Evolutionary conservation across 1,284 basidiomycete species (phyloP), one percentile per base, ranked within the genome.

Genomic region (Cystobasidium pallidum): DNA sequence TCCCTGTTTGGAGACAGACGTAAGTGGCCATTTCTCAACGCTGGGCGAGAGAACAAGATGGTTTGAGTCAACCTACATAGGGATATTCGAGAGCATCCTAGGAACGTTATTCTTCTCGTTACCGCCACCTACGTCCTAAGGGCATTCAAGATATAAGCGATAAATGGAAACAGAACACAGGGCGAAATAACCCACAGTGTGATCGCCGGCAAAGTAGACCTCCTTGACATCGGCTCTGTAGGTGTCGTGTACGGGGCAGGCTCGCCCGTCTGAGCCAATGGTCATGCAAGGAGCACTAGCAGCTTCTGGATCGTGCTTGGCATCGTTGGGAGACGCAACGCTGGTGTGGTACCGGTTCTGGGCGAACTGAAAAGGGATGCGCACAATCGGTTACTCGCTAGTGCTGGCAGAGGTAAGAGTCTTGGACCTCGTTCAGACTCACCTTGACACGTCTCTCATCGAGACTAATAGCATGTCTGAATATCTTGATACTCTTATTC

Each of bases 401-500:
- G n/a, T n/a, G n/a, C n/a, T n/a, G n/a, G n/a, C n/a, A n/a, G n/a
- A n/a, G n/a, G n/a, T n/a, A n/a, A n/a, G n/a, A n/a, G n/a, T n/a
- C n/a, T n/a, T n/a, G n/a, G n/a, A n/a, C n/a, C n/a, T n/a, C n/a
- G n/a, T n/a, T n/a, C 3, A 36, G 24, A 30, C 66, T 34, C 43
- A 68, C 66, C 55, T 68, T 68, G 28, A 47, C 39, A 11, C 66
- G 66, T 8, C 52, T 30, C 55, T 68, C 66, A 26, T 68, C 66
- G 1, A 68, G 55, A 59, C 49, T 49, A 13, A 68, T 58, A 36
- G 66, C 66, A 36, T 68, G 66, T 41, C 66, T 32, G 55, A 68
- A 68, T 54, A 68, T 68, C 54, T 55, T 52, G 54, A 68, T 68
- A 19, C 49, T 58, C 39, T 43, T 30, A 41, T 68, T 59, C 41